phyloP scores from a whole-genome alignment of 306 rosid genomes.

The Quercus berberidifolia region DNA sequence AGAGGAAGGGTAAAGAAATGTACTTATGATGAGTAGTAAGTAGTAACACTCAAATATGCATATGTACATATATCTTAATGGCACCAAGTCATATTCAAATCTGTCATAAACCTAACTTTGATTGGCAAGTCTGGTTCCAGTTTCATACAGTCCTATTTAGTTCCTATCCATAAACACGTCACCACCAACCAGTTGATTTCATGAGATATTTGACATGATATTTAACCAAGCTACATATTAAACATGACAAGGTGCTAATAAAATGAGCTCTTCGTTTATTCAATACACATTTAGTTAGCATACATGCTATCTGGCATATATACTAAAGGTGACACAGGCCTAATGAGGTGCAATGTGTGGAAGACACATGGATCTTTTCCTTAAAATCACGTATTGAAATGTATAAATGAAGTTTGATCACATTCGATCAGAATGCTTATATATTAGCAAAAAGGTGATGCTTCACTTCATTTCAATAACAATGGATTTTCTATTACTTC shows the following conservation, averaged over 20 bases:
- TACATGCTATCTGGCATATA: background rate
- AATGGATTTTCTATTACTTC: background rate
- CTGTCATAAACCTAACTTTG: slow-evolving; percentile 1
- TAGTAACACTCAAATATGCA: background rate
- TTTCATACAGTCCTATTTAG: background rate
- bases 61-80: background rate
- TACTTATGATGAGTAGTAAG: background rate
- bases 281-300: too few species aligned
- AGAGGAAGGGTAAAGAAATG: too few species aligned
- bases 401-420: background rate
- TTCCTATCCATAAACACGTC: background rate
- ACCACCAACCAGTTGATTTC: background rate
- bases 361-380: background rate
- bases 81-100: background rate
- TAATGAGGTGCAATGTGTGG: too few species aligned
- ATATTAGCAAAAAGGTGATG: background rate
- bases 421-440: background rate
- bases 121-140: background rate
- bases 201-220: background rate
- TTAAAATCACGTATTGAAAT: background rate
- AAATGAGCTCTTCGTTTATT: background rate
- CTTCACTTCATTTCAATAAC: background rate
- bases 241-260: background rate
- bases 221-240: background rate
- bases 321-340: background rate